phyloP scores from a whole-genome alignment of 2,329 filamentous ascomycete genomes.

The Calonectria hawksworthii region DNA sequence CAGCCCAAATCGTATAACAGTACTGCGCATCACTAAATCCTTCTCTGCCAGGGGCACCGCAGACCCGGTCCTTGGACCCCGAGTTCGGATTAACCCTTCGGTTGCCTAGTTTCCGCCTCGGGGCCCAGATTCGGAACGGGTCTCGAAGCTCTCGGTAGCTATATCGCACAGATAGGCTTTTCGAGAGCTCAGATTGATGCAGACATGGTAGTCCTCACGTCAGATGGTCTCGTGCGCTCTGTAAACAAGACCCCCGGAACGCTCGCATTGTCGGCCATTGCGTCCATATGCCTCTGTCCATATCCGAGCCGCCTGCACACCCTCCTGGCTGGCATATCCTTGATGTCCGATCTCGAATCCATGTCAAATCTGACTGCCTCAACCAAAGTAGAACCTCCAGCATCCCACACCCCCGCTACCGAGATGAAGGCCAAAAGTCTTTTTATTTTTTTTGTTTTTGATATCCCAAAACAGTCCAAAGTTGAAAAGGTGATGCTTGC shows the following conservation, averaged over 20 bases:
- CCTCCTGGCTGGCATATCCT: constrained; percentile 23
- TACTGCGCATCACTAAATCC: neutral
- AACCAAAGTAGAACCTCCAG: constrained; percentile 18
- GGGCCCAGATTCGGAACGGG: neutral
- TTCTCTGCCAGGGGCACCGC: neutral
- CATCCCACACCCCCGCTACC: constrained; percentile 26
- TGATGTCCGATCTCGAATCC: constrained; percentile 35
- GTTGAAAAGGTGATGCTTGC: constrained; percentile 34
- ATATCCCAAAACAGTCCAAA: neutral
- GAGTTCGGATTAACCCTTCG: constrained; percentile 11
- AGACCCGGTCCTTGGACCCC: constrained; percentile 12
- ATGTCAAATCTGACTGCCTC: constrained; percentile 34
- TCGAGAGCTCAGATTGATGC: constrained; percentile 12
- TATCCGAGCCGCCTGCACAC: constrained; percentile 1
- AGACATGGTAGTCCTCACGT: constrained; percentile 3
- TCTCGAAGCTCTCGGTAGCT: neutral
- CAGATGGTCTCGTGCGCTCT: constrained; percentile 7
- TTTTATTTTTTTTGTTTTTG: neutral
- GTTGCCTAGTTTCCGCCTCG: constrained; percentile 14
- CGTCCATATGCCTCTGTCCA: neutral
- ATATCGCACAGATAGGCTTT: constrained; percentile 14
- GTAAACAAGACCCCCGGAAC: neutral
- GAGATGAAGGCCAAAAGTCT: constrained; percentile 24
- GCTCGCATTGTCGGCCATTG: neutral
- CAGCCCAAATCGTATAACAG: neutral